Evolutionary conservation across 1,139 yeast genomes (phyloP).

Genomic region (Lodderomyces parapsilosis): DNA sequence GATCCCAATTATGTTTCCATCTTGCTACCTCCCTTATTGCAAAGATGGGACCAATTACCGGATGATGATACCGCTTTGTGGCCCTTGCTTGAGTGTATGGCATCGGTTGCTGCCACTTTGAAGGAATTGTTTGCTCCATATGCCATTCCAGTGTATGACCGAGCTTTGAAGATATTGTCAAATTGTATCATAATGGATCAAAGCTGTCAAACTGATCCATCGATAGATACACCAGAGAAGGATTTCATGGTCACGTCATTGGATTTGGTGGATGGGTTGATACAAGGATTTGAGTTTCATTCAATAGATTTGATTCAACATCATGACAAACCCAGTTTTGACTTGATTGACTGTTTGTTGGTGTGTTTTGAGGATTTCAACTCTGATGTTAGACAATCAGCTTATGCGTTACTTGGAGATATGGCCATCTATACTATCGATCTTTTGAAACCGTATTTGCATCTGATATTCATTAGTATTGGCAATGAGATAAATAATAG

Average conservation of each 20-base stretch:
- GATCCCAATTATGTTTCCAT: slow-evolving; percentile 57
- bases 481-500: slow-evolving; percentile 66
- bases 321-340: slow-evolving; percentile 19
- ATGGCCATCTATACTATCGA: slow-evolving; percentile 65
- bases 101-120: slow-evolving; percentile 83
- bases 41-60: slow-evolving; percentile 69
- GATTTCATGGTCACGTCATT: slow-evolving; percentile 87
- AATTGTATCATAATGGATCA: slow-evolving; percentile 69
- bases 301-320: slow-evolving; percentile 56
- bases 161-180: slow-evolving; percentile 70
- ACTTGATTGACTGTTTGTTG: slow-evolving; percentile 63
- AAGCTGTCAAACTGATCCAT: slow-evolving; percentile 64
- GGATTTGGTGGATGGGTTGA: slow-evolving; percentile 86
- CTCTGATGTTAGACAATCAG: slow-evolving; percentile 88
- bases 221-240: slow-evolving; percentile 78
- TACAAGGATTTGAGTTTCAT: slow-evolving; percentile 79
- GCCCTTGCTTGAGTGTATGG: slow-evolving; percentile 91
- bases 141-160: slow-evolving; percentile 83
- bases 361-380: slow-evolving; percentile 74
- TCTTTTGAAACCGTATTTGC: slow-evolving; percentile 56
- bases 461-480: slow-evolving; percentile 58
- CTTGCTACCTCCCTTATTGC: slow-evolving; percentile 76
- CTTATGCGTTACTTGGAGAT: slow-evolving; percentile 90
- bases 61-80: slow-evolving; percentile 85
- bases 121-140: slow-evolving; percentile 86